Evolutionary conservation across 306 rosid genomes (phyloP).

Genomic region (Citrullus colocynthis): DNA sequence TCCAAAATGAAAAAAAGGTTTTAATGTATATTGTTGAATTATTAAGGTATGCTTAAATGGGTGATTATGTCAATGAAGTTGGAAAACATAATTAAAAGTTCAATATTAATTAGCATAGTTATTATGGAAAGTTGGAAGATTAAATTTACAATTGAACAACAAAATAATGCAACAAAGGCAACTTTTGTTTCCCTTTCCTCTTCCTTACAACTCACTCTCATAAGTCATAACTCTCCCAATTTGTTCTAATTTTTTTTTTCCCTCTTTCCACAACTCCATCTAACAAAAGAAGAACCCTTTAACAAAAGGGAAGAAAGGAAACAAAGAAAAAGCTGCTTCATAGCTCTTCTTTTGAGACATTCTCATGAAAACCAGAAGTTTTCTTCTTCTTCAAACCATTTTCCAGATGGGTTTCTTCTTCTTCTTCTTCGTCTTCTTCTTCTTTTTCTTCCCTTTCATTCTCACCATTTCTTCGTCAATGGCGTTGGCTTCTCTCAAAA

Average conservation of each 20-base stretch:
- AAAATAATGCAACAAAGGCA: background rate
- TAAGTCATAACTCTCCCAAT: background rate
- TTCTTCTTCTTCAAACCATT: background rate
- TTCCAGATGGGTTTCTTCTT: background rate
- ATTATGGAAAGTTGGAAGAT: background rate
- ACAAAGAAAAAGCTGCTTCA: background rate
- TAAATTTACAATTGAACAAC: background rate
- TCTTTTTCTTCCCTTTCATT: background rate
- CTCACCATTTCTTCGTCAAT: constrained; percentile 24
- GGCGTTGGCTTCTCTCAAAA: constrained; percentile 14
- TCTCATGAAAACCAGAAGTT: background rate
- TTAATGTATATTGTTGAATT: too few relatives aligned
- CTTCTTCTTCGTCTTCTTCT: background rate
- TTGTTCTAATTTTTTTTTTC: background rate
- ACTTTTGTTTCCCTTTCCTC: background rate
- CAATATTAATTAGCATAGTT: background rate
- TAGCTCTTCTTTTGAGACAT: background rate
- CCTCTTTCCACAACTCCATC: background rate
- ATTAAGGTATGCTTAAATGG: too few relatives aligned
- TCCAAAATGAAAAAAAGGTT: too few relatives aligned
- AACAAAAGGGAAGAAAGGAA: background rate
- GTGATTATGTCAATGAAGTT: too few relatives aligned
- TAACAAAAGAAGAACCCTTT: background rate
- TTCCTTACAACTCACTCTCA: constrained; percentile 9
- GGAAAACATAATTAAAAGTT: background rate